Percentiles rank a stretch among this genome's conserved stretches.
These are phyloP conservation scores for Cladosporium sp. DNA, from an alignment of 2,329 filamentous ascomycete genomes.

Conservation along the genomic window DNA sequence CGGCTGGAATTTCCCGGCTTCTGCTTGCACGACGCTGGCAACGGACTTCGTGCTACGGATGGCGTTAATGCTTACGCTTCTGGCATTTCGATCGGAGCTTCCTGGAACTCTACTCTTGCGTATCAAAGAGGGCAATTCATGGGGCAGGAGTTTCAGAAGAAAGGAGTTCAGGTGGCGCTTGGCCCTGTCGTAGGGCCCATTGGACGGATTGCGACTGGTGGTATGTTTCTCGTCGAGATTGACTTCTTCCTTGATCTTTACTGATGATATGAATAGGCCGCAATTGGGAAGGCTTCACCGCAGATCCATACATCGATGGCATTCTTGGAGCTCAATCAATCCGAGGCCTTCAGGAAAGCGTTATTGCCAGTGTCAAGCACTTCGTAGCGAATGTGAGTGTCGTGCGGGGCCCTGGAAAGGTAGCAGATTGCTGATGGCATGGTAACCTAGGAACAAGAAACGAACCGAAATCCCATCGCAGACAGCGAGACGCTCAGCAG, in stretches of 20 bases:
- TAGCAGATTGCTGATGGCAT: neutral
- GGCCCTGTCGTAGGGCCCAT: slow-evolving; percentile 66
- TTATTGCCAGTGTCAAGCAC: slow-evolving; percentile 57
- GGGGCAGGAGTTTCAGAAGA: slow-evolving; percentile 51
- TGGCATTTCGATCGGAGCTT: slow-evolving; percentile 40
- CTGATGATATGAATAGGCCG: slow-evolving; percentile 33
- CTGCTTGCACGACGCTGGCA: slow-evolving; percentile 40
- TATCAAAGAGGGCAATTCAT: slow-evolving; percentile 51
- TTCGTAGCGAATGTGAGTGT: slow-evolving; percentile 44
- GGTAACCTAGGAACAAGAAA: slow-evolving; percentile 41
- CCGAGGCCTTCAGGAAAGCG: slow-evolving; percentile 53
- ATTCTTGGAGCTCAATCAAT: slow-evolving; percentile 50
- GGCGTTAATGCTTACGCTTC: slow-evolving; percentile 41
- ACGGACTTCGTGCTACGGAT: slow-evolving; percentile 41
- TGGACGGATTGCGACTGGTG: slow-evolving; percentile 64
- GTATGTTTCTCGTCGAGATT: slow-evolving; percentile 34
- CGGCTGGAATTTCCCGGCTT: slow-evolving; percentile 38
- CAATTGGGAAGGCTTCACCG: slow-evolving; percentile 72
- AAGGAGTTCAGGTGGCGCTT: slow-evolving; percentile 60
- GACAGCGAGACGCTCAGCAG: slow-evolving; percentile 23
- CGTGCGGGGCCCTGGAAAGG: too few species aligned
- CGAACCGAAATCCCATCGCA: slow-evolving; percentile 43
- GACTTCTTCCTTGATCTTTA: too few species aligned
- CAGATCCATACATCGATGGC: slow-evolving; percentile 62
- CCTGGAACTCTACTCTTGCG: slow-evolving; percentile 53